Evolutionary conservation across 768 basidiomycete species (phyloP).

Genomic region (Boletus rex-veris): DNA sequence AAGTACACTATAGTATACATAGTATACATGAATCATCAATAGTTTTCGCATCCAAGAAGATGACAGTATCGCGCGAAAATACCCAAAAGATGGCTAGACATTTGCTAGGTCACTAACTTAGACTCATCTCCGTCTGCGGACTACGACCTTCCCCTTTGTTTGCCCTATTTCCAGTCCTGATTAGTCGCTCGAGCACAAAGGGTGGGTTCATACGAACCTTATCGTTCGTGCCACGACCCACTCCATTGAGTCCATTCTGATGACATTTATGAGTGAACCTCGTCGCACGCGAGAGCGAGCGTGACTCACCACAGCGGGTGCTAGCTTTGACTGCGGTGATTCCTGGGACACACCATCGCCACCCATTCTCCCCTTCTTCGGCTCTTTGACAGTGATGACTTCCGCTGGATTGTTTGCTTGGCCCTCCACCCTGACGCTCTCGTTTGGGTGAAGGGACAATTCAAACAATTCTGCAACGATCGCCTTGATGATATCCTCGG

Average conservation of each 20-base stretch:
- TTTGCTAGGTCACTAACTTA: too few relatives aligned
- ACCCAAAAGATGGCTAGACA: too few relatives aligned
- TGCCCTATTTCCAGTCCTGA: too few relatives aligned
- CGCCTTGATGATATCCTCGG: slow-evolving; percentile 22
- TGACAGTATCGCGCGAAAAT: too few relatives aligned
- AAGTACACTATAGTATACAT: too few relatives aligned
- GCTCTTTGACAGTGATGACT: neutral
- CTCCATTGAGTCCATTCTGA: neutral
- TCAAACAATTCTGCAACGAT: slow-evolving; percentile 36
- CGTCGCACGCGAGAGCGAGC: neutral
- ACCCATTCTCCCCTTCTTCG: neutral
- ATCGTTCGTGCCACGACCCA: neutral
- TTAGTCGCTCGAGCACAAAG: neutral
- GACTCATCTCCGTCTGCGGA: too few relatives aligned
- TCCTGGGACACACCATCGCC: neutral
- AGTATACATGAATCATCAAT: too few relatives aligned
- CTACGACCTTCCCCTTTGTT: neutral
- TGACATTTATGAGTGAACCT: neutral
- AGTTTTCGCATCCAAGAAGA: too few relatives aligned
- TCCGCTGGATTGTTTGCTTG: slow-evolving; percentile 1
- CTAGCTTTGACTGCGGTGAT: neutral
- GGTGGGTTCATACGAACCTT: slow-evolving; percentile 1
- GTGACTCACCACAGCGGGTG: neutral
- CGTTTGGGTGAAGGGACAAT: slow-evolving; percentile 10
- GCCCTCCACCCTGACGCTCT: neutral